Evolutionary conservation across 306 rosid genomes (phyloP), one percentile per base, ranked within the genome.

Genomic region (Medicago lupulina): DNA sequence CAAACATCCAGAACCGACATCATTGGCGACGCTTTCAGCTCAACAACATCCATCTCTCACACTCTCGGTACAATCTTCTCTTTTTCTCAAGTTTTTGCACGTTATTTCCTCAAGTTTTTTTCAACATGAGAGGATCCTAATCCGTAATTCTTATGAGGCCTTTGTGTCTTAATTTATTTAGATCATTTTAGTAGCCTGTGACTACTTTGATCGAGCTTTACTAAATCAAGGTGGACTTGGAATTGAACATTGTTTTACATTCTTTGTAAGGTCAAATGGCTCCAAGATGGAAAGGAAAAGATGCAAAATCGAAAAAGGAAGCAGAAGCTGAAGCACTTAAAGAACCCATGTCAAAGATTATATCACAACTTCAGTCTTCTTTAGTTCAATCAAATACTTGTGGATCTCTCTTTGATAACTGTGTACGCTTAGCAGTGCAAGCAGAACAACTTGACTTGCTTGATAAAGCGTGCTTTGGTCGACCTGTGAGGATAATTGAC

Each of bases 211-310:
- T 19, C 53, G 41, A 67, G 75, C 59, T 80, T 65, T 60, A 40
- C 71, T 47, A 70, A 19, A 38, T 40, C 34, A 38, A 14, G n/a
- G 8, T 70, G 17, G n/a, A 46, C 61, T 49, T 13, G 6, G 19
- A 58, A 19, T 73, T 77, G 44, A 80, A n/a, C 18, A 4, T 43
- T 49, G 8, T 8, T 71, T 50, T 59, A 58, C 46, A n/a, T 71
- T 62, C 53, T 41, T 77, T 68, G 13, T 8, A 46, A 54, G 78
- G 66, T 14, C 50, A 17, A 62, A 90, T 92, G 92, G 88, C 82
- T 25, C 89, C 91, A 4, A 86, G 94, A 86, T 90, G 98, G 98
- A 92, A 92, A 83, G 98, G 90, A 70, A 89, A 89, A 82, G 88
- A 82, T 53, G 67, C 87, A 38, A 86, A 86, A 79, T 89, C 97